phyloP scores from a whole-genome alignment of 176 grass and related monocot genomes.

The Bolboschoenus planiculmis region DNA sequence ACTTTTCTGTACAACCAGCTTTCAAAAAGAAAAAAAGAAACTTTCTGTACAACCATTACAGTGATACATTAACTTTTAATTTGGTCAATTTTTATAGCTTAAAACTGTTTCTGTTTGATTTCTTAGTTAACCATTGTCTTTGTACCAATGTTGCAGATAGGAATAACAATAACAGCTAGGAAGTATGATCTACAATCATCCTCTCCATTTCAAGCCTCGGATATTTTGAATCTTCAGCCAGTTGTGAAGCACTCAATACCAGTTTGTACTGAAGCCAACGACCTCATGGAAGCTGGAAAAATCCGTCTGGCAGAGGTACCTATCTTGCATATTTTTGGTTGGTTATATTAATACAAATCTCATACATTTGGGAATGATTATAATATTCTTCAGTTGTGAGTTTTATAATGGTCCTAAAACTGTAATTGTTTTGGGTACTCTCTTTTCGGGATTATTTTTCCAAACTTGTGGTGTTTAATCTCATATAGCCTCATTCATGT shows the following conservation, averaged over 20 bases:
- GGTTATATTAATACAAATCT: neutral
- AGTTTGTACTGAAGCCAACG: slow-evolving; percentile 66
- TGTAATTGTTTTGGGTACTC: neutral
- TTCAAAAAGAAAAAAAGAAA: too few species aligned
- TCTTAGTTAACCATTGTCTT: neutral
- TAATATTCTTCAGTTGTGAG: neutral
- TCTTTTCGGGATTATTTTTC: neutral
- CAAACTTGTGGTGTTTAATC: neutral
- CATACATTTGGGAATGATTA: neutral
- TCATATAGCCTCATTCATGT: neutral
- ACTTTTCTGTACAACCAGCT: too few species aligned
- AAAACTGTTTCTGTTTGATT: neutral
- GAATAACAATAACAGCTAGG: slow-evolving; percentile 67
- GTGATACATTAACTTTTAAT: neutral
- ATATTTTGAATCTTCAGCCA: slow-evolving; percentile 93
- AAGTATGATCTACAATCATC: slow-evolving; percentile 68
- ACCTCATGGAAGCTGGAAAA: slow-evolving; percentile 96
- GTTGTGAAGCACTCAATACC: slow-evolving; percentile 91
- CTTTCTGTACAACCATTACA: neutral
- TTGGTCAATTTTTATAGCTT: neutral
- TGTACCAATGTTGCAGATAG: slow-evolving; percentile 61
- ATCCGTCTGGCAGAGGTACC: slow-evolving; percentile 74
- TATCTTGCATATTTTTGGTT: neutral
- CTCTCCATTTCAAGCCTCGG: slow-evolving; percentile 59
- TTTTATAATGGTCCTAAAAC: neutral